phyloP scores from a whole-genome alignment of 1,139 yeast genomes.

The Yamadazyma epiphylla region DNA sequence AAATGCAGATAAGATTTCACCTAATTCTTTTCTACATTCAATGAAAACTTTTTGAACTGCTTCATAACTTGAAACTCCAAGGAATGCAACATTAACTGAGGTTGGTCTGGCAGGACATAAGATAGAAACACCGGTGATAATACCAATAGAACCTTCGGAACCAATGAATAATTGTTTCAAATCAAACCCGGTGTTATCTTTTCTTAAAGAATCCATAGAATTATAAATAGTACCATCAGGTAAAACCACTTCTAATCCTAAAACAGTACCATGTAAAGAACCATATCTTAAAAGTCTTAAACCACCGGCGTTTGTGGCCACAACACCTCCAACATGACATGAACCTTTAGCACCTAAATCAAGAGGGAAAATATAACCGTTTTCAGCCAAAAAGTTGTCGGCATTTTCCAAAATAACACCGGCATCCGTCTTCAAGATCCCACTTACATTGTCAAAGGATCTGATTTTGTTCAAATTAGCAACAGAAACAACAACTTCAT shows the following conservation, averaged over 20 bases:
- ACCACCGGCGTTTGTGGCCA: constrained; percentile 97
- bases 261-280: constrained; percentile 85
- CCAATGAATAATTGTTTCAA: constrained; percentile 91
- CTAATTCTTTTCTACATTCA: constrained; percentile 72
- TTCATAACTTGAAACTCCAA: constrained; percentile 79
- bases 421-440: constrained; percentile 84
- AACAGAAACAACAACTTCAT: constrained; percentile 76
- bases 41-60: constrained; percentile 79
- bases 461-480: constrained; percentile 73
- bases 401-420: constrained; percentile 88
- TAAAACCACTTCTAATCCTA: constrained; percentile 88
- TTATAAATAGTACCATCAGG: constrained; percentile 84
- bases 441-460: constrained; percentile 77
- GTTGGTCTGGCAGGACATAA: constrained; percentile 91
- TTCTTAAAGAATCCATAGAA: constrained; percentile 79
- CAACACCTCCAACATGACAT: constrained; percentile 93
- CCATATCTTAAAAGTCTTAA: constrained; percentile 85
- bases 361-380: constrained; percentile 87
- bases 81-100: constrained; percentile 82
- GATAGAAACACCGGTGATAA: constrained; percentile 86
- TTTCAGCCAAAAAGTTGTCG: constrained; percentile 71
- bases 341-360: constrained; percentile 98
- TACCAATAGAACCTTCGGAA: constrained; percentile 86
- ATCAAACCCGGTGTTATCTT: constrained; percentile 94
- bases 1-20: constrained; percentile 87